Evolutionary conservation across 257 asterid genomes (phyloP), one percentile per base, ranked within the genome.

Genomic region (Schizonepeta tenuifolia): DNA sequence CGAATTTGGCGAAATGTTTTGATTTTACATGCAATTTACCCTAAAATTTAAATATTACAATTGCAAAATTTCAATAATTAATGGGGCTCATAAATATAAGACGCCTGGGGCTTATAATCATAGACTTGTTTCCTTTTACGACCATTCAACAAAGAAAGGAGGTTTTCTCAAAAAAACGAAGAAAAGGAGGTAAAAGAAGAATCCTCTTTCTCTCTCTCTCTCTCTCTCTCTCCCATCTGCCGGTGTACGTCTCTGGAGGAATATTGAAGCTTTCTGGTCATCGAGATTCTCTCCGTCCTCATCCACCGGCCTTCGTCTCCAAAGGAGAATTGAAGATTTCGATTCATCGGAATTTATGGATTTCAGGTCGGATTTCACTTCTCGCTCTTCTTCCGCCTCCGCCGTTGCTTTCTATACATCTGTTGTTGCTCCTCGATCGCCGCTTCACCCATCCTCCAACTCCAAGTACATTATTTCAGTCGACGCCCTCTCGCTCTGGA

Each of bases 281-380:
- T 26, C 36, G 54, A 14, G 17, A 54, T 13, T 21, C 26, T 51
- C 50, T 13, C 38, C 28, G 24, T 70, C 69, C 6, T 71, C 79
- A 41, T 31, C 63, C 76, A 62, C 28, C 65, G 12, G 36, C 41
- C 70, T 57, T 73, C 75, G 43, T 50, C 57, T 50, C 57, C 15
- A 12, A 0, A 31, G 66, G 47, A 60, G 15, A 60, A 13, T 10
- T 11, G 40, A 75, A 66, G 68, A 70, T 60, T 47, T 64, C 31
- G 47, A 58, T 54, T 65, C 70, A 6, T 70, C 40, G 76, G 9
- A 5, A 20, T 83, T 78, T 75, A 89, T 89, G 96, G 89, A 80
- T 85, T 78, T 71, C 84, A 66, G 70, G 64, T 68, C 60, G 81
- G 44, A 55, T 76, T 56, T 55, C 6, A 59, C 72, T 56, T 26